phyloP scores from a whole-genome alignment of 106 monocot genomes.

The Ottelia alismoides region DNA sequence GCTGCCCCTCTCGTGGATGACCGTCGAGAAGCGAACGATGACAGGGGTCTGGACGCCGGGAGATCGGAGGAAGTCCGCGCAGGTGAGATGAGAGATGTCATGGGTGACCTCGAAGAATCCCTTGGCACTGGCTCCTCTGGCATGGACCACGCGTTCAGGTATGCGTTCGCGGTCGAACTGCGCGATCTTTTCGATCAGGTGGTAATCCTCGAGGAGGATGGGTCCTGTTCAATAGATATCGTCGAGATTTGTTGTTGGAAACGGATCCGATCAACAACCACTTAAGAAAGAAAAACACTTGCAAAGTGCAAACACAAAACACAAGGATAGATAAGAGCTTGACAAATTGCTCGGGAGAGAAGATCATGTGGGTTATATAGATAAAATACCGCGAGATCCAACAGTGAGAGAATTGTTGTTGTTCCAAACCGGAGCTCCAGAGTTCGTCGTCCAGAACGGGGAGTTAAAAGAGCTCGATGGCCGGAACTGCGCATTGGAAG shows the following conservation, averaged over 20 bases:
- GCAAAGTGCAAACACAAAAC: no score
- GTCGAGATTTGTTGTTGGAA: no score
- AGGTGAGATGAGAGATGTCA: constrained; percentile 56
- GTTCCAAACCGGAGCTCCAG: constrained; percentile 96
- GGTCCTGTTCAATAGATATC: constrained; percentile 46
- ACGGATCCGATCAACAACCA: no score
- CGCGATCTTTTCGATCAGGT: constrained; percentile 52
- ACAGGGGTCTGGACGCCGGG: constrained; percentile 59
- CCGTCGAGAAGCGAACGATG: constrained; percentile 63
- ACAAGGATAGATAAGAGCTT: no score
- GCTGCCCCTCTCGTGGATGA: constrained; percentile 65
- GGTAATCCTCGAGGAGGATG: constrained; percentile 67
- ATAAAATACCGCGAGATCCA: constrained; percentile 73
- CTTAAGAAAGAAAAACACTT: no score
- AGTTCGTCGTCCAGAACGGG: constrained; percentile 78
- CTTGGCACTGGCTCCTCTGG: no score
- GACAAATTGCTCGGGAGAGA: no score
- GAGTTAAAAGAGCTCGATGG: constrained; percentile 70
- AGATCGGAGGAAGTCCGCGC: constrained; percentile 58
- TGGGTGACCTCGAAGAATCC: no score
- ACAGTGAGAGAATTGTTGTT: constrained; percentile 83
- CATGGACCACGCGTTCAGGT: constrained; percentile 59
- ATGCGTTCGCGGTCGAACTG: constrained; percentile 59
- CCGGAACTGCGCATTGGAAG: constrained; percentile 72
- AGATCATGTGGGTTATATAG: no score